phyloP scores from a whole-genome alignment of 2,329 filamentous ascomycete species.

The Aspergillus tanneri region DNA sequence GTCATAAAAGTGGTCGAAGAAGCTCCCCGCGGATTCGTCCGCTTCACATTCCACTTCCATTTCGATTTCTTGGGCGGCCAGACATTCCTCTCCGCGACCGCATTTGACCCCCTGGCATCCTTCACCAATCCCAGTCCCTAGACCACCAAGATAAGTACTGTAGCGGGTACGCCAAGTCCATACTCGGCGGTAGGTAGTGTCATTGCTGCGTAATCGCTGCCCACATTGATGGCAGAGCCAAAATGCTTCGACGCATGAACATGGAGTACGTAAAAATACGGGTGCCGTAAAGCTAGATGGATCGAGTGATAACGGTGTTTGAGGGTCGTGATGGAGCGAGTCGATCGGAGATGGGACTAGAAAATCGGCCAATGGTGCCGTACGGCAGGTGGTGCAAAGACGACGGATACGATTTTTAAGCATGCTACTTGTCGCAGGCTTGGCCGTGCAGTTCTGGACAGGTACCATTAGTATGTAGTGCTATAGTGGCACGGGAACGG shows the following conservation, averaged over 20 bases:
- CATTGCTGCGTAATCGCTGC: conserved; percentile 59
- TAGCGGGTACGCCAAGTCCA: conserved; percentile 92
- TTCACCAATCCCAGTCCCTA: conserved; percentile 84
- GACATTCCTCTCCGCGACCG: conserved; percentile 72
- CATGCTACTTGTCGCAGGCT: conserved; percentile 67
- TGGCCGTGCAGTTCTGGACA: conserved; percentile 80
- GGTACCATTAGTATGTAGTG: conserved; percentile 11
- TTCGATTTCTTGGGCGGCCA: conserved; percentile 74
- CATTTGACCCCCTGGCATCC: conserved; percentile 86
- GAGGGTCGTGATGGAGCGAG: conserved; percentile 22
- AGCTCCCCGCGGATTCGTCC: conserved; percentile 54
- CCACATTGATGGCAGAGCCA: conserved; percentile 89
- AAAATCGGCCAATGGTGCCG: conserved; percentile 59
- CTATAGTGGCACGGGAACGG: not conserved
- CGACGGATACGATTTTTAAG: conserved; percentile 76
- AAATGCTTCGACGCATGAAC: conserved; percentile 58
- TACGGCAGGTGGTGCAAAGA: conserved; percentile 72
- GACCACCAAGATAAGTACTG: conserved; percentile 70
- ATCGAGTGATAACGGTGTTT: conserved; percentile 4
- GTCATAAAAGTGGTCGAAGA: conserved; percentile 27
- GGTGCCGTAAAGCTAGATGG: conserved; percentile 47
- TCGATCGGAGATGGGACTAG: conserved; percentile 25
- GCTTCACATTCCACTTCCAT: conserved; percentile 83
- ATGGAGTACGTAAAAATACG: conserved; percentile 56
- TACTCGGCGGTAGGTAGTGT: conserved; percentile 63